Conservation (phyloP, 139 green algal genomes). For the Yamagishiella unicocca region DNA sequence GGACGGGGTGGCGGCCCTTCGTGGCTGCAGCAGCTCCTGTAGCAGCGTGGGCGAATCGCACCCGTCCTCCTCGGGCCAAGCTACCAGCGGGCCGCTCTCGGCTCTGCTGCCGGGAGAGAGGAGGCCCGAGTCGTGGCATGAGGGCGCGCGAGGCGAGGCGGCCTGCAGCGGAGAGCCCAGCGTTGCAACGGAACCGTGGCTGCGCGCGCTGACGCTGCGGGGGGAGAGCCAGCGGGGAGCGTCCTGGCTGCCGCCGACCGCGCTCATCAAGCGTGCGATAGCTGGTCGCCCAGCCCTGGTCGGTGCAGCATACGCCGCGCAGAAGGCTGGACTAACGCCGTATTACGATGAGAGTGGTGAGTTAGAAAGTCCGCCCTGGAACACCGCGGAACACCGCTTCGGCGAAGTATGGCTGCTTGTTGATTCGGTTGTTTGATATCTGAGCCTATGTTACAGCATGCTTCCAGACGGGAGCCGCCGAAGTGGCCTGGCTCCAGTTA, state of each 20-base stretch:
- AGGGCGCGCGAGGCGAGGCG: no score
- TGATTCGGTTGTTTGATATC: no score
- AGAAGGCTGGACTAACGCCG: no score
- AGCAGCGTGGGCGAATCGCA: slow-evolving; percentile 5
- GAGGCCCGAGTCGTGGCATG: background rate
- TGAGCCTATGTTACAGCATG: no score
- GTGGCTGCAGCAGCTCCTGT: background rate
- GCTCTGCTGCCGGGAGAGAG: background rate
- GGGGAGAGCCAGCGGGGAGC: background rate
- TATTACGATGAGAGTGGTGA: no score
- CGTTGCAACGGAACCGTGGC: background rate
- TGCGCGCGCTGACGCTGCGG: slow-evolving; percentile 13
- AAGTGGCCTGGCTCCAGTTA: no score
- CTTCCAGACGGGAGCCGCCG: no score
- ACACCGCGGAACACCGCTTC: no score
- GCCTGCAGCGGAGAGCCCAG: no score
- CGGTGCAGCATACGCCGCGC: background rate
- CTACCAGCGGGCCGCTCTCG: background rate
- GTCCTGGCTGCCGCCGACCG: background rate
- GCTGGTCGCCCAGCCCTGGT: background rate
- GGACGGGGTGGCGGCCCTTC: background rate
- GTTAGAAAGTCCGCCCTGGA: no score
- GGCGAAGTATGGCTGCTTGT: no score
- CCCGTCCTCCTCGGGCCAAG: slow-evolving; percentile 16
- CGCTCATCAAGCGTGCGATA: slow-evolving; percentile 1